A percentile compares a stretch with the other conserved stretches of the same genome.
Evolutionary conservation across 768 basidiomycete species (phyloP).

Genomic region (Neoboletus brunneissimus): DNA sequence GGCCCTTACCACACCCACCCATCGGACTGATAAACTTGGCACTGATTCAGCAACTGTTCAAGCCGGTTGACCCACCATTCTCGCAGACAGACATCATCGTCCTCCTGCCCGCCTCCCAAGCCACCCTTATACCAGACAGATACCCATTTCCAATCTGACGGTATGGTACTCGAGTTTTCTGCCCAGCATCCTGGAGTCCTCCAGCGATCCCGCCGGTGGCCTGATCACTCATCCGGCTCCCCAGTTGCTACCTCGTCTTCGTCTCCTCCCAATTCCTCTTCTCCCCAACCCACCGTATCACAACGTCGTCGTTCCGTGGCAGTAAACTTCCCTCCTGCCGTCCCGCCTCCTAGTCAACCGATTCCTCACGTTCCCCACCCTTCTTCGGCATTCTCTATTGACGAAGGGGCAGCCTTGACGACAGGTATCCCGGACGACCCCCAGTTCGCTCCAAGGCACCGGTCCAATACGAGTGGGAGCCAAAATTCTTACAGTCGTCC

Average conservation of each 20-base stretch:
- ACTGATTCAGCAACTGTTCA: slow-evolving; percentile 11
- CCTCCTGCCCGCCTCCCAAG: slow-evolving; percentile 1
- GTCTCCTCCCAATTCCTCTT: slow-evolving; percentile 28
- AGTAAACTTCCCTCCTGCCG: slow-evolving; percentile 60
- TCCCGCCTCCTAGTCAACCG: slow-evolving; percentile 70
- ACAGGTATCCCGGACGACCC: slow-evolving; percentile 29
- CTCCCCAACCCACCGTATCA: slow-evolving; percentile 26
- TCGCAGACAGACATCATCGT: not conserved
- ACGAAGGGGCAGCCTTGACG: slow-evolving; percentile 20
- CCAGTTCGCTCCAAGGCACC: slow-evolving; percentile 31
- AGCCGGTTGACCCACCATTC: slow-evolving; percentile 5
- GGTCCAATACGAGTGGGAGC: slow-evolving; percentile 37
- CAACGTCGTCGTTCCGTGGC: slow-evolving; percentile 71
- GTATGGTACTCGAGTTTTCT: slow-evolving; percentile 32
- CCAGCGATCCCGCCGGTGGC: slow-evolving; percentile 36
- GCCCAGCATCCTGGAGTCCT: slow-evolving; percentile 27
- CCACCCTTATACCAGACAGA: not conserved
- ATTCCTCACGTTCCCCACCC: slow-evolving; percentile 63
- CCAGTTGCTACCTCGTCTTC: slow-evolving; percentile 34
- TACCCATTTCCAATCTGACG: slow-evolving; percentile 1
- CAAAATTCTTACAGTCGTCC: slow-evolving; percentile 33
- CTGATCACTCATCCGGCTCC: slow-evolving; percentile 22
- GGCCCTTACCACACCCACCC: not conserved
- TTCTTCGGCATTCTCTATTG: slow-evolving; percentile 15
- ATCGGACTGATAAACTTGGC: slow-evolving; percentile 17